Base-by-base conservation (phyloP, 177 flowering plant genomes). In the Vitis hybrid region DNA sequence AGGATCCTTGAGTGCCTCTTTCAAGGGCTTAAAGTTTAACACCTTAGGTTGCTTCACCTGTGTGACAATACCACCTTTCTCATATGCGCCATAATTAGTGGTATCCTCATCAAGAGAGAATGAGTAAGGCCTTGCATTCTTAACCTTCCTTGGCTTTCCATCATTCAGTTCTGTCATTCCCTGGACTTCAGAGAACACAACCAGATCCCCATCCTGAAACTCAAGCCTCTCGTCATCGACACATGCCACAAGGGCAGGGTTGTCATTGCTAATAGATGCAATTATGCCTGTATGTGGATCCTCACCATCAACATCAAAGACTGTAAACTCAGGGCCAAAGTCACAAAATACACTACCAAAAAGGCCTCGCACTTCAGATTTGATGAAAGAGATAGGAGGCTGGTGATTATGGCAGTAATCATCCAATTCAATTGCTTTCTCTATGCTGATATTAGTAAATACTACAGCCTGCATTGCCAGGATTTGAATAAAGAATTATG, bases 201-300 rank as follows among this genome's bases (percentile, higher is more conserved):
- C 98, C 70, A 89, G 76, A 81, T 94, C 98, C 52, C 96, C 98
- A 87, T 94, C 98, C 78, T 94, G 91, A 81, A 94, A 94, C 79
- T 89, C 96, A 27, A 92, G 86, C 74, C 97, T 84, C 65, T 94
- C 98, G 77, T 94, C 97, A 80, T 94, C 98, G 61, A 94, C 92
- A 83, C 94, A 94, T 6, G 92, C 77, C 16, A 94, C 88, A 35
- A 94, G 87, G 3, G 98, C 89, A 69, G 97, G 92, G 67, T 82
- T 82, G 72, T 85, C 95, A 78, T 93, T 93, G 85, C 93, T 87
- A 64, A 93, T 85, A 60, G 95, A 91, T 56, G 97, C 98, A 81
- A 94, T 84, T 46, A 94, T 94, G 18, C 98, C 97, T 0, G 94
- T 84, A 67, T 87, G 94, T 19, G 98, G 94, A 24, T 92, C 97